Percentiles rank a stretch among this genome's conserved stretches.
Conservation (phyloP, 176 grass and related monocot species). For the Rhynchospora pubera region DNA sequence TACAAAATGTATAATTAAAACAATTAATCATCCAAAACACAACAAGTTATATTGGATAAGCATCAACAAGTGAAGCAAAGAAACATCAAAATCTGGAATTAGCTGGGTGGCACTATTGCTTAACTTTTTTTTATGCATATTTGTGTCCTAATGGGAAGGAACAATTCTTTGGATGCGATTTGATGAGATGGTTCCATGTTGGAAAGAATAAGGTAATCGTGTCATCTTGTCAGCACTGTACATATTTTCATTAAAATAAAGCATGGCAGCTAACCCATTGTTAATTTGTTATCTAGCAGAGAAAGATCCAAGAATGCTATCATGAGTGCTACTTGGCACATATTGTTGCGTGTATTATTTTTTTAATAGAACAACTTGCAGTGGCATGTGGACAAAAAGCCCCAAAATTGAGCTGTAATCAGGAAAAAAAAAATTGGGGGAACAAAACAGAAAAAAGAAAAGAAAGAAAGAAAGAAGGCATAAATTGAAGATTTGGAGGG, state of each 20-base stretch:
- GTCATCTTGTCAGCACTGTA: conserved; percentile 15
- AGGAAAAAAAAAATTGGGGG: not conserved
- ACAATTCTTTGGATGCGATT: not conserved
- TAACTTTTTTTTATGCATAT: not conserved
- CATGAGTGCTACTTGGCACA: not conserved
- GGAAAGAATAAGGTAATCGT: conserved; percentile 20
- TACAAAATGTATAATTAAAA: not conserved
- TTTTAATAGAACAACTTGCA: not conserved
- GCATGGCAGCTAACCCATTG: not conserved
- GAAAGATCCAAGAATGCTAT: not conserved
- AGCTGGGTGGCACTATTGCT: not conserved
- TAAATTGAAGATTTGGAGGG: too few species aligned
- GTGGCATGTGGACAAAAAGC: not conserved
- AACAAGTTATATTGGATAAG: not conserved
- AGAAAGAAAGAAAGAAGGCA: too few species aligned
- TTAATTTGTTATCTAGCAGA: conserved; percentile 12
- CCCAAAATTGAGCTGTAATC: not conserved
- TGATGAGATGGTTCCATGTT: conserved; percentile 10
- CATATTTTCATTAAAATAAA: conserved; percentile 13
- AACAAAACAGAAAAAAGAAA: not conserved
- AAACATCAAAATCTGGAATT: not conserved
- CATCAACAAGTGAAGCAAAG: not conserved
- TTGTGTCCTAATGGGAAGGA: not conserved
- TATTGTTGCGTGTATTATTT: not conserved
- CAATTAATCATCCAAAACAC: not conserved